Evolutionary conservation across 768 basidiomycete species (phyloP), one percentile per base, ranked within the genome.

Genomic region (Cystofilobasidium capitatum): DNA sequence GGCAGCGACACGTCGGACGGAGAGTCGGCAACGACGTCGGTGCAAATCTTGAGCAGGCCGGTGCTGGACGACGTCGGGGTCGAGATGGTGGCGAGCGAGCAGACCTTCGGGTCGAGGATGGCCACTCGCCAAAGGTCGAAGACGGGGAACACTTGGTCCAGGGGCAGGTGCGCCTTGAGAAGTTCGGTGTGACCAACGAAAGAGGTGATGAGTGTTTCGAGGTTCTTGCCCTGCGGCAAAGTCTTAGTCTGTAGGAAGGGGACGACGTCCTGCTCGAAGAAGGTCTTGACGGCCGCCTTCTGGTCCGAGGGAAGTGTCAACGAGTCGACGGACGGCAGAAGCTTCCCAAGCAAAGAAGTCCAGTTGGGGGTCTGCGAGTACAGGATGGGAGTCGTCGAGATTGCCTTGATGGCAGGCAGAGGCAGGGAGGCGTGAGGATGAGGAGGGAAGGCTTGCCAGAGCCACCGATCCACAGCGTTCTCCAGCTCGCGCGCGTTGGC

Each of bases 51-150:
- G 61, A 62, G n/a, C 35, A 40, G 33, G 54, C 20, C 26, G 58
- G 51, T 10, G n/a, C 44, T 58, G 20, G 59, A 14, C 29, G 26
- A 20, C 33, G 24, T 42, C 24, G 17, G 51, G 9, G 24, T 36
- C 8, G 40, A 16, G 37, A 51, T 12, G 42, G 60, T 29, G 29
- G 44, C 35, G 29, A 68, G 26, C n/a, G n/a, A 88, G 0, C 76
- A 74, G 0, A 82, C 81, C 22, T 85, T 82, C 0, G 81, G 79
- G 74, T 89, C 86, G 26, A 92, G 82, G 22, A 89, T 75, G 0
- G 86, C 86, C 13, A 92, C 80, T 0, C 90, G 81, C 86, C 89
- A 88, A 71, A 92, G 80, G 73, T 94, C 91, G 14, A 85, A 82
- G 6, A 92, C 74, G 0, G 91, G 91, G 79, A 93, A 94, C 36